Evolutionary conservation across 1,284 basidiomycete species (phyloP).

Genomic region (Cryptococcus sp.): DNA sequence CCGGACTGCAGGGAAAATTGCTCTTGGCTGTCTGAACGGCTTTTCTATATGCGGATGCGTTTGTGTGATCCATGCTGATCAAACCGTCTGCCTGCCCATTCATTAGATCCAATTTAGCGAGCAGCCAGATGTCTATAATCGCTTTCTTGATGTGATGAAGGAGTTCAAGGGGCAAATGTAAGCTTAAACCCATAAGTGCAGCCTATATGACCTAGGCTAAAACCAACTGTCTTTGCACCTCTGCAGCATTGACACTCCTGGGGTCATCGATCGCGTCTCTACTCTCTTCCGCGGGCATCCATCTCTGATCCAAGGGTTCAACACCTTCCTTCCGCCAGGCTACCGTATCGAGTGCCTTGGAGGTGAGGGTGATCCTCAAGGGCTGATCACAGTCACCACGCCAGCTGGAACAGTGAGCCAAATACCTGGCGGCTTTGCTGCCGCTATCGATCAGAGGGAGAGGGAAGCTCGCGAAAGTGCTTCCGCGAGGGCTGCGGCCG

Average conservation of each 20-base stretch:
- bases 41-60: too few species aligned
- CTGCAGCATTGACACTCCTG: slow-evolving; percentile 92
- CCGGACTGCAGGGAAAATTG: not conserved
- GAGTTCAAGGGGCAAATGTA: slow-evolving; percentile 95
- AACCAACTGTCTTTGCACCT: not conserved
- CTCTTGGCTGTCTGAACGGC: not conserved
- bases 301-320: slow-evolving; percentile 94
- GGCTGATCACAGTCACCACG: slow-evolving; percentile 92
- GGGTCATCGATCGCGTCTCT: slow-evolving; percentile 96
- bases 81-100: too few species aligned
- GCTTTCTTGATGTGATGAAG: slow-evolving; percentile 99
- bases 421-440: slow-evolving; percentile 53
- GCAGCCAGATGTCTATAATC: slow-evolving; percentile 94
- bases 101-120: slow-evolving; percentile 75
- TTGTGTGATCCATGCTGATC: too few species aligned
- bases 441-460: slow-evolving; percentile 40
- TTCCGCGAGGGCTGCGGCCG: slow-evolving; percentile 9
- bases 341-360: slow-evolving; percentile 86
- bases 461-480: slow-evolving; percentile 26
- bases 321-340: slow-evolving; percentile 95
- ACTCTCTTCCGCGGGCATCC: slow-evolving; percentile 93
- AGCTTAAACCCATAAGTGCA: slow-evolving; percentile 51
- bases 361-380: slow-evolving; percentile 61
- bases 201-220: not conserved
- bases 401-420: slow-evolving; percentile 78